Conservation (phyloP, 176 grass and related monocot genomes). For the Dactylis glomerata region DNA sequence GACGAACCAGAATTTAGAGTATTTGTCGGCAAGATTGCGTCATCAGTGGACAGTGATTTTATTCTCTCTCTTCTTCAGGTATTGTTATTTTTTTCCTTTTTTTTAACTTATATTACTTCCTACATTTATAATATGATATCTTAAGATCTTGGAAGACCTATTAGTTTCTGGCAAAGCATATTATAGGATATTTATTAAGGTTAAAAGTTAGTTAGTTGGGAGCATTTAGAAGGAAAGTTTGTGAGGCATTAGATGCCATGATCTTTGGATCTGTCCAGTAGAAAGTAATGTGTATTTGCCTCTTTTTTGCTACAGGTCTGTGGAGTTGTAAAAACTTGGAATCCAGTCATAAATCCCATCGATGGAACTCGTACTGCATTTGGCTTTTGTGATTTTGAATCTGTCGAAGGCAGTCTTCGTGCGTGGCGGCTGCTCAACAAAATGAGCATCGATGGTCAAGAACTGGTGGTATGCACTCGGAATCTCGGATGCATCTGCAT, state of each 20-base stretch:
- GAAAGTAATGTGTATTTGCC: constrained; percentile 1
- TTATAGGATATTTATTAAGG: background rate
- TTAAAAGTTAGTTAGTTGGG: background rate
- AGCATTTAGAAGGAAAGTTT: background rate
- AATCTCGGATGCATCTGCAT: background rate
- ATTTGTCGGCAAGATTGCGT: constrained; percentile 60
- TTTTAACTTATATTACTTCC: background rate
- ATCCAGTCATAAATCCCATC: constrained; percentile 75
- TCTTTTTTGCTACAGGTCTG: constrained; percentile 47
- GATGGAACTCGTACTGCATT: constrained; percentile 62
- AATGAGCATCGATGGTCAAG: constrained; percentile 78
- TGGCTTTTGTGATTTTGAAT: constrained; percentile 92
- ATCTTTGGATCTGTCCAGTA: background rate
- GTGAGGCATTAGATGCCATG: background rate
- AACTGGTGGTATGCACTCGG: constrained; percentile 59
- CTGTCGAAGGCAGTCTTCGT: constrained; percentile 74
- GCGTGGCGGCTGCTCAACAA: constrained; percentile 70
- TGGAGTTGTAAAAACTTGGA: constrained; percentile 80
- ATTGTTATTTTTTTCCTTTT: constrained; percentile 3
- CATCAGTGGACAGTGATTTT: constrained; percentile 59
- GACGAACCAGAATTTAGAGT: constrained; percentile 61
- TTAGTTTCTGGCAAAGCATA: background rate
- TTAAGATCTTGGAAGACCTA: background rate
- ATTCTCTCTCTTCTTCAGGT: constrained; percentile 69
- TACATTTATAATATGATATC: background rate